Conservation (phyloP, 371 early-diverging fungal species). For the Syncephalastrum racemosum region DNA sequence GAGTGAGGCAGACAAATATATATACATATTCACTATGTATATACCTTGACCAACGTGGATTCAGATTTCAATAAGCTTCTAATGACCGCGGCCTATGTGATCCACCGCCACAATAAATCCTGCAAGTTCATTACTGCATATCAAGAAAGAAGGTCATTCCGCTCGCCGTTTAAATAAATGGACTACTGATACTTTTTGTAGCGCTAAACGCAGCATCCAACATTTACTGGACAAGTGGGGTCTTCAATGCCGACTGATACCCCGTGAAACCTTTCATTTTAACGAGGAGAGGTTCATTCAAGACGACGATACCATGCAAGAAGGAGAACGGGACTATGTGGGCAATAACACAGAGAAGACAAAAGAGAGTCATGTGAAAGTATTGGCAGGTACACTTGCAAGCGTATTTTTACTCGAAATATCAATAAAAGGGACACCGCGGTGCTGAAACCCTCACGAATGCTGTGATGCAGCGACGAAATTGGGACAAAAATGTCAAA, state of each 20-base stretch:
- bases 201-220: constrained; percentile 56
- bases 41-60: background rate
- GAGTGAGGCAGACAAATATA: background rate
- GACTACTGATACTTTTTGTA: constrained; percentile 9
- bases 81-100: constrained; percentile 44
- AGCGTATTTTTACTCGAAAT: too few relatives aligned
- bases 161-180: background rate
- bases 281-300: constrained; percentile 38
- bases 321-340: background rate
- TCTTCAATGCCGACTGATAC: constrained; percentile 39
- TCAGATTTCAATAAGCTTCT: constrained; percentile 58
- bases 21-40: background rate
- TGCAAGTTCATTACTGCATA: constrained; percentile 49
- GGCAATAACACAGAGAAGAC: too few relatives aligned
- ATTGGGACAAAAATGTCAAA: too few relatives aligned
- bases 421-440: too few relatives aligned
- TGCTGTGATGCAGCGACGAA: too few relatives aligned
- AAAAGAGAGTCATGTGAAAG: too few relatives aligned
- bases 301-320: constrained; percentile 11
- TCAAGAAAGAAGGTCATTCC: constrained; percentile 44
- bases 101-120: constrained; percentile 48
- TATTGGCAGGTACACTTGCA: too few relatives aligned
- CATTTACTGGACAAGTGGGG: constrained; percentile 54
- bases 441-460: too few relatives aligned
- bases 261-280: constrained; percentile 43